Evolutionary conservation across 768 basidiomycete species (phyloP), one percentile per base, ranked within the genome.

Genomic region (Botryobasidium botryosum): DNA sequence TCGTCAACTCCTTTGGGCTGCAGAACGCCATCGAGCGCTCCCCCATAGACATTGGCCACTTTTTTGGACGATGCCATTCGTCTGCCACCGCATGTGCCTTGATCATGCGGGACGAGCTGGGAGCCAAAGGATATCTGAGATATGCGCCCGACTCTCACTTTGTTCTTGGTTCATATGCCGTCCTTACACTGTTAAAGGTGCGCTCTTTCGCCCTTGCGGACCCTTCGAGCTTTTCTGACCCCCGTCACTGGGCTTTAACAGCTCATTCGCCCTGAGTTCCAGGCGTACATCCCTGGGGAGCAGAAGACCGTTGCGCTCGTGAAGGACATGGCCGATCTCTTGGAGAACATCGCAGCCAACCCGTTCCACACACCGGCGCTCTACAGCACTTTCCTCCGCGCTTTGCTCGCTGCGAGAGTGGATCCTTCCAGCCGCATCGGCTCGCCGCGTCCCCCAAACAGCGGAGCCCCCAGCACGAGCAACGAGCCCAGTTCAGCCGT

Each of bases 1-100:
- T 94, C 29, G 64, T 96, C 47, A 90, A 94, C 57, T 92, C 91
- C 1, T 99, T 99, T 53, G 92, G 92, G 8, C 69, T 99, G 35
- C 91, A 99, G 60, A 84, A 92, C 56, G 87, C 92, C n/a, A 63
- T 96, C 45, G 91, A 92, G 61, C 70, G 73, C 17, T 68, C 72
- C 3, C 62, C 71, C 1, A 61, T 81, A 35, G 75, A 88, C 55
- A 77, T 84, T 33, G 77, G 77, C 0, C 77, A 88, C 62, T 88
- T 88, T 64, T 87, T 88, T 55, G 71, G 75, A 12, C 73, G 82
- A 27, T 80, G 79, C 49, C 76, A 87, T 58, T 68, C 72, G 3
- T 69, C 74, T 6, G 85, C 85, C 2, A 75, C 71, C 23, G 65
- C 74, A 5, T 78, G 80, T 56, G 79, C 80, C 13, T 64, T 64